phyloP scores from a whole-genome alignment of 192 early-diverging fungal species.

The Podila horticola region DNA sequence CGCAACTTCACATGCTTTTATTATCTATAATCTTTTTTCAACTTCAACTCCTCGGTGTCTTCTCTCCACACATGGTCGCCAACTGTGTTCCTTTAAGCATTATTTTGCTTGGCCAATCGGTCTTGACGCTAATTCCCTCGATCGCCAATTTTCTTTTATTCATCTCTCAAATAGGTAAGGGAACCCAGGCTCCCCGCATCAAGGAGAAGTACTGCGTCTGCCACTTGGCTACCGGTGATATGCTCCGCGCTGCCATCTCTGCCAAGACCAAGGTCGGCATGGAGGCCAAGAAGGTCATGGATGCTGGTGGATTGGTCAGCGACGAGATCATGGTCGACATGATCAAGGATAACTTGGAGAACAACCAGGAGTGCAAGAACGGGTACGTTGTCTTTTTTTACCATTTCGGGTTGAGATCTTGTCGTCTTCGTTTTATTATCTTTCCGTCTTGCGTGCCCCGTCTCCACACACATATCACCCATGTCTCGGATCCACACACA shows the following conservation, averaged over 20 bases:
- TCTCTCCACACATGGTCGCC: not conserved
- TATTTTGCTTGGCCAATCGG: not conserved
- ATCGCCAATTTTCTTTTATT: not conserved
- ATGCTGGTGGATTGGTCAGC: constrained; percentile 94
- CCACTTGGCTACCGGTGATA: constrained; percentile 99
- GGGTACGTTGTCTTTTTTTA: constrained; percentile 65
- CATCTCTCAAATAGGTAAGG: constrained; percentile 69
- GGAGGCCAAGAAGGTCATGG: constrained; percentile 99
- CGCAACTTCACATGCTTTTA: constrained; percentile 4
- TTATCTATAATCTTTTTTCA: not conserved
- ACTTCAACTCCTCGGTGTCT: not conserved
- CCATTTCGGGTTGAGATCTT: not conserved
- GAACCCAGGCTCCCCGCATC: constrained; percentile 95
- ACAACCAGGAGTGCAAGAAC: constrained; percentile 94
- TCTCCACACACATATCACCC: not conserved
- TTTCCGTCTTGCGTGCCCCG: not conserved
- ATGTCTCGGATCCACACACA: too few species aligned
- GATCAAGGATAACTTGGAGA: constrained; percentile 96
- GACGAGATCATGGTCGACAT: constrained; percentile 99
- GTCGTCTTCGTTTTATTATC: not conserved
- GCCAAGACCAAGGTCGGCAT: constrained; percentile 92
- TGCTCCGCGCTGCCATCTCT: constrained; percentile 96
- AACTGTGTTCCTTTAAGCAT: not conserved
- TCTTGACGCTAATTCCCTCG: constrained; percentile 1
- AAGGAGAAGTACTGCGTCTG: constrained; percentile 97